Conservation (phyloP, 352 stramenopile genomes). For the Phytophthora pinifolia region DNA sequence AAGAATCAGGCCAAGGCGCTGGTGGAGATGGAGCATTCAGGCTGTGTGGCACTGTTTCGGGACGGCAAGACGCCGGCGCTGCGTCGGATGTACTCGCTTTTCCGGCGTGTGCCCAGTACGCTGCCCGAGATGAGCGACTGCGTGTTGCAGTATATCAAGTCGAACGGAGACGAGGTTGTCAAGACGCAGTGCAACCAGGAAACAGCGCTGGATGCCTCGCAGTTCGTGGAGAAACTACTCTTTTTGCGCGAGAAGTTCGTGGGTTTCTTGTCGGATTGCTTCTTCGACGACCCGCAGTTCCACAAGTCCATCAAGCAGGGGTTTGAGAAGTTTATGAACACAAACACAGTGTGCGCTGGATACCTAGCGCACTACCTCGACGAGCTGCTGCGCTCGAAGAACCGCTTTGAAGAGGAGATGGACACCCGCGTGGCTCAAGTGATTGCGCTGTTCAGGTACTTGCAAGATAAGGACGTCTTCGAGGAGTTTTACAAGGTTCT, state of each 20-base stretch:
- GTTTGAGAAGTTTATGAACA: conserved; percentile 99
- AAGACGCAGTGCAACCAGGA: conserved; percentile 89
- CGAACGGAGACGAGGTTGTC: conserved; percentile 87
- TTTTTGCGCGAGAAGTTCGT: conserved; percentile 95
- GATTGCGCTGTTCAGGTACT: conserved; percentile 95
- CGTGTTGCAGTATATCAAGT: conserved; percentile 91
- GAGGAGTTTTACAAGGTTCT: conserved; percentile 99
- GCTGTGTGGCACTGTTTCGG: conserved; percentile 92
- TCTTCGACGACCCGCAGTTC: conserved; percentile 94
- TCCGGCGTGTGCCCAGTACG: conserved; percentile 90
- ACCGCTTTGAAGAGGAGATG: conserved; percentile 88
- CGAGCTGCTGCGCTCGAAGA: conserved; percentile 88
- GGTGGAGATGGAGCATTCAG: conserved; percentile 97
- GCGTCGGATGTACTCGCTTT: conserved; percentile 84
- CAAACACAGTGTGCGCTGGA: conserved; percentile 93
- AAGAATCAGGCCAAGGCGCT: conserved; percentile 92
- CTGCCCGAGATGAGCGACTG: conserved; percentile 89
- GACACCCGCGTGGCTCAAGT: conserved; percentile 94
- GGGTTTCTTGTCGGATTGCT: conserved; percentile 89
- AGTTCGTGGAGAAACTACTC: conserved; percentile 96
- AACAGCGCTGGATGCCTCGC: conserved; percentile 85
- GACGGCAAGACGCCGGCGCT: conserved; percentile 89
- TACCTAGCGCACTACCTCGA: conserved; percentile 95
- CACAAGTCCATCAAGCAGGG: conserved; percentile 87
- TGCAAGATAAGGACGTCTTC: conserved; percentile 99